Evolutionary conservation across 2,329 filamentous ascomycete genomes (phyloP), one percentile per base, ranked within the genome.

Genomic region (Alternaria arborescens): DNA sequence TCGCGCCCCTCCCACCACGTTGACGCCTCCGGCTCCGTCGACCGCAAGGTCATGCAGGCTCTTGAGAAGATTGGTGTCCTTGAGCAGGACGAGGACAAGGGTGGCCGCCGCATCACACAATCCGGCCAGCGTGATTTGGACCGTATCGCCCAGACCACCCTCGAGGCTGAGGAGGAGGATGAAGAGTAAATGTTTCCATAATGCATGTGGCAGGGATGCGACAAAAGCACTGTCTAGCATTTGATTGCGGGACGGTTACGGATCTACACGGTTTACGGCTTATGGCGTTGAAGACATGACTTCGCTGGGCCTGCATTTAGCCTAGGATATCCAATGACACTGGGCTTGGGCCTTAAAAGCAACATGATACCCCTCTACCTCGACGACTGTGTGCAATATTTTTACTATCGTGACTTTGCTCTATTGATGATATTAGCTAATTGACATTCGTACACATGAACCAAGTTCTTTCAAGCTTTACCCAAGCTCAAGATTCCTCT

Each of bases 31-130:
- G 94, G 94, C 82, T 90, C 89, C 80, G 94, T 99, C 76, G 95
- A 99, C 88, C 93, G 95, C 84, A 97, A 97, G 88, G 88, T 97
- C 81, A 86, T 97, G 82, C 95, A 99, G 88, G 87, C 94, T 66
- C 91, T 99, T 62, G 95, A 97, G 91, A 97, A 98, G 91, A 97
- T 99, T 78, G 94, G 94, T 83, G 94, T 99, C 76, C 86, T 99
- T 68, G 95, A 99, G 91, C 87, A 91, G 80, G 94, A 97, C 78
- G 94, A 97, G 88, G 94, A 98, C 74, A 97, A 97, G 89, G 95
- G 95, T 84, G 95, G 95, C 80, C 92, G 95, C 81, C 90, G 95
- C 83, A 98, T 99, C 86, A 98, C 95, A 78, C 93, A 98, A 88
- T 89, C 89, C 79, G 95, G 95, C 81, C 94, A 97, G 89, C 92